These are phyloP conservation scores for Posidonia oceanica DNA, from an alignment of 116 monocot genomes.

Conservation along the genomic window DNA sequence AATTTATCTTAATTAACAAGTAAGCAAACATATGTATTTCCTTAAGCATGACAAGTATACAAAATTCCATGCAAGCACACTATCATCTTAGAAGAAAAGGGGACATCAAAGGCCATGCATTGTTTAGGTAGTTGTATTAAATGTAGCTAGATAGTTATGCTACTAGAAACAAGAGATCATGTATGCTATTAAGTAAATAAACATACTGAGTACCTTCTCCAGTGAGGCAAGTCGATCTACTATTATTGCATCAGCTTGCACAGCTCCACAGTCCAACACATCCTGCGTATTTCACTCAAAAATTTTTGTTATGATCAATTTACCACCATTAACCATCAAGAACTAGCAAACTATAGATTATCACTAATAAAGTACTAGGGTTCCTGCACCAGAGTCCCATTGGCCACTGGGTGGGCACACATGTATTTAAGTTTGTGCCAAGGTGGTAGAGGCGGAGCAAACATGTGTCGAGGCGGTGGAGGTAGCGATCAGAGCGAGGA, in stretches of 20 bases:
- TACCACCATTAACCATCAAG: background rate
- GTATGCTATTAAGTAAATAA: background rate
- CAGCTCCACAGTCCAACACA: constrained; percentile 91
- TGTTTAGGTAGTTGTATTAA: too few species aligned
- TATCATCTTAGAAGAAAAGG: background rate
- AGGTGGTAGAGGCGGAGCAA: too few species aligned
- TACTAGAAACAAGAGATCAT: background rate
- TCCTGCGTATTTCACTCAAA: constrained; percentile 32
- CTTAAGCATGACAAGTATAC: background rate
- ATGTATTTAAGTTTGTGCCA: background rate
- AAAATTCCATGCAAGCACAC: background rate
- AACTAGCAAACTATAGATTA: background rate
- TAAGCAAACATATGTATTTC: background rate
- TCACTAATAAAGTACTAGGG: background rate
- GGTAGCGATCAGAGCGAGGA: constrained; percentile 52
- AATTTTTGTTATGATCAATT: background rate
- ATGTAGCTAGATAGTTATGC: too few species aligned
- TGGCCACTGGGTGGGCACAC: background rate
- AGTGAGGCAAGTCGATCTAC: constrained; percentile 89
- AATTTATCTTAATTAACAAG: too few species aligned
- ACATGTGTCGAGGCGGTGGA: constrained; percentile 4
- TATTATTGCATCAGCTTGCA: constrained; percentile 93
- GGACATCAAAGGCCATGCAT: too few species aligned
- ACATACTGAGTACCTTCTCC: constrained; percentile 51
- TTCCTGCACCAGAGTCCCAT: background rate